Evolutionary conservation across 2,329 filamentous ascomycete species (phyloP).

Genomic region (Epichloe typhina): DNA sequence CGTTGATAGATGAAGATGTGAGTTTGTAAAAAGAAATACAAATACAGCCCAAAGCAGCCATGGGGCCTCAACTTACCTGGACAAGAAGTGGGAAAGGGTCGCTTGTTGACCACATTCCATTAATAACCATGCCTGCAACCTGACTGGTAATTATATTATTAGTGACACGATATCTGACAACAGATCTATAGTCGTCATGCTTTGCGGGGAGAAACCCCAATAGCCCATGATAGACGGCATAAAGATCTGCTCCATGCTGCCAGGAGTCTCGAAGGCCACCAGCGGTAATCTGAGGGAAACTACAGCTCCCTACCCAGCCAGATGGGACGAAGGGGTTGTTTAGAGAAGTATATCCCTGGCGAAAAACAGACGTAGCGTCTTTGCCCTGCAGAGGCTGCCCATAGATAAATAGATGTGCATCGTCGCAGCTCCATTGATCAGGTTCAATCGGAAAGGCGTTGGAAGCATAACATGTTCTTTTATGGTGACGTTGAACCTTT

Average conservation of each 20-base stretch:
- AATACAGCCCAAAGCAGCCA: not conserved
- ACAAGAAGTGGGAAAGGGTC: conserved; percentile 33
- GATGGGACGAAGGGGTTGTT: conserved; percentile 53
- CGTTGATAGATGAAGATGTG: too few relatives aligned
- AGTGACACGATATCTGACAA: conserved; percentile 57
- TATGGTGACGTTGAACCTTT: conserved; percentile 70
- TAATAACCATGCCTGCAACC: conserved; percentile 61
- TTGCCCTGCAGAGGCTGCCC: conserved; percentile 42
- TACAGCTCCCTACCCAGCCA: conserved; percentile 62
- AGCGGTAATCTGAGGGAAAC: conserved; percentile 69
- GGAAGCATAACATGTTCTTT: conserved; percentile 65
- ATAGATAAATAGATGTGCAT: conserved; percentile 58
- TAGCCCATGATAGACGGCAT: conserved; percentile 59
- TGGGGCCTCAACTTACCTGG: conserved; percentile 17
- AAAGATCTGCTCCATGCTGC: conserved; percentile 65
- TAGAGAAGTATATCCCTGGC: conserved; percentile 46
- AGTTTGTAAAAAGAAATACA: not conserved
- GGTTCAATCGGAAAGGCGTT: conserved; percentile 66
- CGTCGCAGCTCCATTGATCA: conserved; percentile 60
- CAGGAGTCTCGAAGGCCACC: conserved; percentile 60
- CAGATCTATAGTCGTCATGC: conserved; percentile 26
- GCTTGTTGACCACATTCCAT: conserved; percentile 49
- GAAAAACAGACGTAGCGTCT: conserved; percentile 44
- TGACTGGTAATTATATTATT: conserved; percentile 75
- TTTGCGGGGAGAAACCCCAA: conserved; percentile 51